These are phyloP conservation scores for Solanum hybrid DNA, from an alignment of 305 asterid species.

Conservation along the genomic window DNA sequence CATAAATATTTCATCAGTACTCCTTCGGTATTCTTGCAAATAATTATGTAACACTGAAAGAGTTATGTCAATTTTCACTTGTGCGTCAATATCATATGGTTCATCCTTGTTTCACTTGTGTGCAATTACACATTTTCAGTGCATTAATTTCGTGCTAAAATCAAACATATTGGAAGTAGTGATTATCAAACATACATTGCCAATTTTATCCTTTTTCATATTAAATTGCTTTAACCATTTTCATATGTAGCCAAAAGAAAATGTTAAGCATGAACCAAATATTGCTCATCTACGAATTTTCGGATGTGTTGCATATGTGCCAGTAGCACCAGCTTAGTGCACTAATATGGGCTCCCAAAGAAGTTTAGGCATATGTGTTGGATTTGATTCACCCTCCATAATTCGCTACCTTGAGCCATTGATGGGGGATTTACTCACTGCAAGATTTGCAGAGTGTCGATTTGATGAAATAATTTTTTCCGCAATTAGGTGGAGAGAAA, in stretches of 20 bases:
- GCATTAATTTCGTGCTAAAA: neutral
- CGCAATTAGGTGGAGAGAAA: neutral
- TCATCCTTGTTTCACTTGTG: neutral
- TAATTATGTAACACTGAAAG: too few relatives aligned
- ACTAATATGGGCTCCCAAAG: neutral
- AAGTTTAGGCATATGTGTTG: neutral
- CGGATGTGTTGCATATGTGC: too few relatives aligned
- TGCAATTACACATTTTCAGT: neutral
- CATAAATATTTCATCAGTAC: too few relatives aligned
- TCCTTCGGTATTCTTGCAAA: neutral
- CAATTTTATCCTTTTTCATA: neutral
- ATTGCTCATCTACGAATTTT: too few relatives aligned
- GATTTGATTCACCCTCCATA: neutral
- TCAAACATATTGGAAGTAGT: neutral
- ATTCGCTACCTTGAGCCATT: neutral
- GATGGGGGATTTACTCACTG: neutral
- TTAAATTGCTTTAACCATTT: too few relatives aligned
- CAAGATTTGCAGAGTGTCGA: neutral
- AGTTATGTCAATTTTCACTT: neutral
- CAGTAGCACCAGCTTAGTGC: neutral
- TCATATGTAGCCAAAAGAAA: neutral
- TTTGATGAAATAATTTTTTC: neutral
- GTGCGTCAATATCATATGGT: neutral
- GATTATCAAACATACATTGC: neutral
- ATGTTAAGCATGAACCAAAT: too few relatives aligned